Conservation (phyloP, 352 stramenopile genomes). For the Globisporangium sylvaticum region DNA sequence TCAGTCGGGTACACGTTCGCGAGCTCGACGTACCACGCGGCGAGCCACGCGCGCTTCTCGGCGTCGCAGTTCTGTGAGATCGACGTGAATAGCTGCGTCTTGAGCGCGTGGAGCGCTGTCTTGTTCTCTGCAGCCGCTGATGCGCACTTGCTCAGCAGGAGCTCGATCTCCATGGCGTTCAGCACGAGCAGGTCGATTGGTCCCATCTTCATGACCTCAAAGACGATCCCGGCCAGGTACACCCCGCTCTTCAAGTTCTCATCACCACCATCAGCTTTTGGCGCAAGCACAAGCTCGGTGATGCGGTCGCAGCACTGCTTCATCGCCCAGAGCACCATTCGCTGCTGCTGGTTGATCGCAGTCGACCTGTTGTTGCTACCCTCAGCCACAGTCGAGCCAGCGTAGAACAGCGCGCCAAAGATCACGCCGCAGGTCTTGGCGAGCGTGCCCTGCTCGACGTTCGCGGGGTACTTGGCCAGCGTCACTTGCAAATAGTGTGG, state of each 20-base stretch:
- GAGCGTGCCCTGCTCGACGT: constrained; percentile 28
- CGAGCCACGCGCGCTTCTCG: constrained; percentile 58
- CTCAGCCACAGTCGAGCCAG: background rate
- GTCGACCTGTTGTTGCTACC: background rate
- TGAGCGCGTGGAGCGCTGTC: constrained; percentile 26
- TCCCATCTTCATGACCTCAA: constrained; percentile 62
- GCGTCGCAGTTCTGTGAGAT: constrained; percentile 58
- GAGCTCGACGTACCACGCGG: constrained; percentile 56
- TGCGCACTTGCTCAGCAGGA: constrained; percentile 25
- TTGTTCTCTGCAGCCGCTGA: too few relatives aligned
- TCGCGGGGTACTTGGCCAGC: constrained; percentile 35
- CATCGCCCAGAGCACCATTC: constrained; percentile 49
- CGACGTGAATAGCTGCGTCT: constrained; percentile 34
- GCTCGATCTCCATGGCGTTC: constrained; percentile 39
- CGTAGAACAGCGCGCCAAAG: constrained; percentile 53
- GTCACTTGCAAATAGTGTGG: constrained; percentile 54
- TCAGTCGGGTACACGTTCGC: constrained; percentile 27
- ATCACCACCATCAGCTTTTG: background rate
- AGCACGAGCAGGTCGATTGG: constrained; percentile 37
- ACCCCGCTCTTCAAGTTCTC: constrained; percentile 20
- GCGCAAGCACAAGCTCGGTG: constrained; percentile 24
- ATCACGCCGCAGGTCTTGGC: constrained; percentile 40
- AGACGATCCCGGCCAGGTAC: constrained; percentile 46
- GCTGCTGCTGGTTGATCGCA: constrained; percentile 12
- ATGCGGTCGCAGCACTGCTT: constrained; percentile 37